Base-by-base conservation (phyloP, 1,139 yeast species). In the Hansenula sp. region DNA sequence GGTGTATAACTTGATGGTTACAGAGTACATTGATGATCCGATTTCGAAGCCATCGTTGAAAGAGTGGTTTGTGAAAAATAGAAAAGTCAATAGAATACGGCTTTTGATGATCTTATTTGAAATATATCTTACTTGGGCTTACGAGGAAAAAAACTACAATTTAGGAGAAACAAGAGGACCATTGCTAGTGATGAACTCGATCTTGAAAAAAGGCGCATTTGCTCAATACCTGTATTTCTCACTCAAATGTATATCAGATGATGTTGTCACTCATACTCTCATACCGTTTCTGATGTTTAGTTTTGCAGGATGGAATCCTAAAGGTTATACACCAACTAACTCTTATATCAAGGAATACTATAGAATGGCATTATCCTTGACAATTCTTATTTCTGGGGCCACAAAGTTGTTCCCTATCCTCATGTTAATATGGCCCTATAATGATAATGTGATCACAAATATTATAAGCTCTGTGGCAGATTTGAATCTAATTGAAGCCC, bases 351-450 rank as follows among this genome's bases (percentile, higher is more conserved):
- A 42, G 40, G 16, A 44, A 47, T 41, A 59, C 52, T 35, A 50
- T 20, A 34, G 37, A 29, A 50, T 55, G 40, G 64, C 69, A 2
- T 61, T 90, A 22, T 70, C 89, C 1, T 73, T 81, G 5, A 83
- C 96, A 0, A 71, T 88, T 2, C 59, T 89, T 34, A 73, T 88
- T 3, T 80, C 97, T 0, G 79, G 87, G 34, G 78, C 88, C 1
- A 80, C 92, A 31, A 86, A 83, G 55, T 69, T 92, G 20, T 82
- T 90, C 47, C 98, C 98, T 0, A 84, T 94, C n/a, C 68, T 92
- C 28, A 90, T 90, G 90, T 69, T 92, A 29, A 90, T 94, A 29
- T 92, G 99, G 99, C 92, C 96, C 1, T 92, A 92, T 56, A 97
- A 92, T 55, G 75, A 86, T 8, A 72, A 85, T 0, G 69, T 82